These are phyloP conservation scores for Triticum urartu DNA, from an alignment of 176 grass and related monocot species.

Conservation along the genomic window DNA sequence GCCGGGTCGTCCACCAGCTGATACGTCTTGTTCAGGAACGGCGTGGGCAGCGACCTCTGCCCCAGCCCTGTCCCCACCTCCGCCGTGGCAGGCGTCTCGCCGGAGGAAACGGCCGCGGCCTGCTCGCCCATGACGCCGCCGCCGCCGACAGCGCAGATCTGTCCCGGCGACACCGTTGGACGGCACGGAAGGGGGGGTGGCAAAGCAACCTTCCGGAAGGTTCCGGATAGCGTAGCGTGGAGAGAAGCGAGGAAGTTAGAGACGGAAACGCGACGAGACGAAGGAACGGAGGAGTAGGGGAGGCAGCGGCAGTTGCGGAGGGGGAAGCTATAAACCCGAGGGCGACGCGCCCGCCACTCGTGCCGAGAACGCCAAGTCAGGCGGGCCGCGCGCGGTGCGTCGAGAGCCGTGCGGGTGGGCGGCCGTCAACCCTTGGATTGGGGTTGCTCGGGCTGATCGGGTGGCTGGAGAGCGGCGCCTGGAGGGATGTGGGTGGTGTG, in stretches of 20 bases:
- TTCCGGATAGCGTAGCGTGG: constrained; percentile 43
- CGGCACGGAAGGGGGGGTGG: background rate
- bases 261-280: background rate
- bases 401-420: background rate
- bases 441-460: background rate
- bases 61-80: background rate
- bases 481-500: background rate
- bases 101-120: background rate
- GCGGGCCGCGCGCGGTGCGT: background rate
- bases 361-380: background rate
- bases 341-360: background rate
- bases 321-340: constrained; percentile 27
- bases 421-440: background rate
- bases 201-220: constrained; percentile 41
- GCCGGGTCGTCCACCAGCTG: constrained; percentile 81
- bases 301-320: constrained; percentile 2
- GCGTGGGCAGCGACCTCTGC: constrained; percentile 70
- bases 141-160: constrained; percentile 21
- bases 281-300: background rate
- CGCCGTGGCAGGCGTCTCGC: background rate
- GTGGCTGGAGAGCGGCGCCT: background rate
- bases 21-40: constrained; percentile 94
- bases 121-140: constrained; percentile 11
- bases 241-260: background rate
- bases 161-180: background rate